Percentiles rank a stretch among this genome's conserved stretches.
These are phyloP conservation scores for Tetragonia tetragonoides DNA, from an alignment of 148 eudicot species.

Conservation along the genomic window DNA sequence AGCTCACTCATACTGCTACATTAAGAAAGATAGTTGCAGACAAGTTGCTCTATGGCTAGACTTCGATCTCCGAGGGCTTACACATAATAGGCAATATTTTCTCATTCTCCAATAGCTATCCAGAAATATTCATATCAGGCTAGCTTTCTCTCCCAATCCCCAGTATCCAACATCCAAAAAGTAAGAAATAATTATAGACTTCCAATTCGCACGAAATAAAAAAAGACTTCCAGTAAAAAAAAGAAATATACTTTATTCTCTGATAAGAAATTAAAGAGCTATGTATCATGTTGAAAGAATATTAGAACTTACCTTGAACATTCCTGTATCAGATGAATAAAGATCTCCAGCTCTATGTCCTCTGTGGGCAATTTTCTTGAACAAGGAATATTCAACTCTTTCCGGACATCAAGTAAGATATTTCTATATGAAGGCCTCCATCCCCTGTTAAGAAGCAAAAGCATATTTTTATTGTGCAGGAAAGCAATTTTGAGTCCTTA, in stretches of 20 bases:
- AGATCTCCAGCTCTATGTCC: constrained; percentile 87
- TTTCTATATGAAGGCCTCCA: constrained; percentile 94
- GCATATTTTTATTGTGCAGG: background rate
- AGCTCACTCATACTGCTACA: background rate
- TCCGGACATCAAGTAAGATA: constrained; percentile 77
- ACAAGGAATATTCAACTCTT: constrained; percentile 69
- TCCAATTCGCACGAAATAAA: background rate
- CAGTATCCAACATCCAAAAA: background rate
- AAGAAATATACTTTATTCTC: background rate
- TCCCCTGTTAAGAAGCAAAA: constrained; percentile 49
- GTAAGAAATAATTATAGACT: background rate
- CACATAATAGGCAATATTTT: background rate
- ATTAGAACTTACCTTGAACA: constrained; percentile 56
- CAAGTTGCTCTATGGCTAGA: background rate
- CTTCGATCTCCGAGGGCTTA: background rate
- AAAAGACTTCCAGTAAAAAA: background rate
- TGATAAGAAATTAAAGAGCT: background rate
- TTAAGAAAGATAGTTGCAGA: background rate
- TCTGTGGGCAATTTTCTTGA: constrained; percentile 72
- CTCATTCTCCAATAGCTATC: background rate
- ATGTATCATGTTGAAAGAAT: background rate
- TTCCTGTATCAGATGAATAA: constrained; percentile 70
- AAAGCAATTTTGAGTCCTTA: background rate
- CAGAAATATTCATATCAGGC: background rate
- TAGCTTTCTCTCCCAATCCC: background rate